phyloP scores from a whole-genome alignment of 2,329 filamentous ascomycete genomes.

The Arthrinium phaeospermum region DNA sequence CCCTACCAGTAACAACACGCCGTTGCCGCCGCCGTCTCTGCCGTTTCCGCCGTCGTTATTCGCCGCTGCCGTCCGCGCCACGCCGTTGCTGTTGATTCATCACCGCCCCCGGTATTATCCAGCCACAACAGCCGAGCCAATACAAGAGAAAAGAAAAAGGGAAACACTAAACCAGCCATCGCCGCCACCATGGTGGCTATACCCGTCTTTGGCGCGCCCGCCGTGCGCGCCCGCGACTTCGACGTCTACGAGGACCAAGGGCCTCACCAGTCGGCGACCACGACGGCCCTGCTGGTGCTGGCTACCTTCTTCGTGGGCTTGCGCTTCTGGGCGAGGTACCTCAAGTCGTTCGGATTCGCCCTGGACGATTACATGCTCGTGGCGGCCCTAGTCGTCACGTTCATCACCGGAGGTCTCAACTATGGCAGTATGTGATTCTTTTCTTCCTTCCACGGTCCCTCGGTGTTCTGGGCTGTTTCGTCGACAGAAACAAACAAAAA shows the following conservation, averaged over 20 bases:
- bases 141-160: too few relatives aligned
- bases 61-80: too few relatives aligned
- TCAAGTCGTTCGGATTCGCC: conserved; percentile 22
- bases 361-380: conserved; percentile 25
- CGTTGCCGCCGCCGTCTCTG: background rate
- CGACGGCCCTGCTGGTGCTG: conserved; percentile 23
- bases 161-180: background rate
- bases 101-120: too few relatives aligned
- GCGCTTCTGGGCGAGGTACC: conserved; percentile 26
- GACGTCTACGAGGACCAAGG: background rate
- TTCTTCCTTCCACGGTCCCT: background rate
- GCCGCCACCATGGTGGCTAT: background rate
- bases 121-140: background rate
- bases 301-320: conserved; percentile 24
- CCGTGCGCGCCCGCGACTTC: background rate
- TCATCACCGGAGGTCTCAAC: conserved; percentile 25
- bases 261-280: background rate
- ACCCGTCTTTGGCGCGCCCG: background rate
- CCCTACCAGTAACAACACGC: background rate
- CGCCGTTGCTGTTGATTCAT: too few relatives aligned
- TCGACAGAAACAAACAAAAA: background rate
- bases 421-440: conserved; percentile 25
- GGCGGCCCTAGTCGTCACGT: conserved; percentile 24
- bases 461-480: too few relatives aligned
- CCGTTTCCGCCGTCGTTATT: background rate